phyloP scores from a whole-genome alignment of 805 yeast species.

The Ogataea trehaloabstinens region DNA sequence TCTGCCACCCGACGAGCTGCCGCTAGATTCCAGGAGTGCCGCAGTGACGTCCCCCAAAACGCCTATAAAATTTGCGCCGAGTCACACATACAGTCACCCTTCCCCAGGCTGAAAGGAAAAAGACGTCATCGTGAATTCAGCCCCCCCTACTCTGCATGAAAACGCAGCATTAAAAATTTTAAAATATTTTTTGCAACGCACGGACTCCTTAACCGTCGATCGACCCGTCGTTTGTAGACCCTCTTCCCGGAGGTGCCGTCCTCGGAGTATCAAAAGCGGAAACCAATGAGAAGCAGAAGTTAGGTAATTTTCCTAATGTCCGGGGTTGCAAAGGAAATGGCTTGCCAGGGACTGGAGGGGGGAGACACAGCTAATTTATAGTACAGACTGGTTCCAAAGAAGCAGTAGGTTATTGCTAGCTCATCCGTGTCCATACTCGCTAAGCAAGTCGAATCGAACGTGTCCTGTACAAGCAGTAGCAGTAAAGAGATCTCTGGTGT shows the following conservation, averaged over 20 bases:
- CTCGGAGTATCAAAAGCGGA: neutral
- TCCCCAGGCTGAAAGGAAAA: neutral
- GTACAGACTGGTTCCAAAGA: too few relatives aligned
- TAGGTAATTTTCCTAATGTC: neutral
- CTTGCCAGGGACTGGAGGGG: too few relatives aligned
- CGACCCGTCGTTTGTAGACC: neutral
- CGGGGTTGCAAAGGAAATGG: neutral
- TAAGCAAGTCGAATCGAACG: neutral
- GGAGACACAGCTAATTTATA: too few relatives aligned
- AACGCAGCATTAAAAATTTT: too few relatives aligned
- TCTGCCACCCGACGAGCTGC: too few relatives aligned
- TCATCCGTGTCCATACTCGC: too few relatives aligned
- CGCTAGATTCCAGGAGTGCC: too few relatives aligned
- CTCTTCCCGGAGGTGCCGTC: slow-evolving; percentile 1
- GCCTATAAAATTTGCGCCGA: neutral
- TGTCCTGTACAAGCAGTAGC: neutral
- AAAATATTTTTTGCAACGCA: too few relatives aligned
- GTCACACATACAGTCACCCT: neutral
- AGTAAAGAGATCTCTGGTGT: neutral
- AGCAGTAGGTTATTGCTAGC: too few relatives aligned
- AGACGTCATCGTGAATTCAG: neutral
- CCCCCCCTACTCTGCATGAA: too few relatives aligned
- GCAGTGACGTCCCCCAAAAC: too few relatives aligned
- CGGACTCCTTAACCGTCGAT: neutral
- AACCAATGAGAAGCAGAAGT: slow-evolving; percentile 1